phyloP scores from a whole-genome alignment of 768 basidiomycete genomes.

The Hypholoma fasciculare region DNA sequence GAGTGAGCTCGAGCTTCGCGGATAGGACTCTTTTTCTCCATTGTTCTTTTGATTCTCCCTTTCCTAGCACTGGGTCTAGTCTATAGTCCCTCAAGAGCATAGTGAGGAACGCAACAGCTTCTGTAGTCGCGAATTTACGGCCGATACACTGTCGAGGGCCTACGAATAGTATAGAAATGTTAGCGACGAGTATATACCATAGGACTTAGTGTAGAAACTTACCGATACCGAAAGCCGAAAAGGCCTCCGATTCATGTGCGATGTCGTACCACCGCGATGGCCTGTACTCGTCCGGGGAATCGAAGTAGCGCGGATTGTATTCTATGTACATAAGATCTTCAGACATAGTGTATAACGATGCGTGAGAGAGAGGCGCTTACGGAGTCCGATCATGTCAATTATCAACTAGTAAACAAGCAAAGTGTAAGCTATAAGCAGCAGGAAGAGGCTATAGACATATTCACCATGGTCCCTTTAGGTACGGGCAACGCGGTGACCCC shows the following conservation, averaged over 20 bases:
- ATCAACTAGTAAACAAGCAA: conserved; percentile 24
- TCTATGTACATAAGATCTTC: conserved; percentile 27
- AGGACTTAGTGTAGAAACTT: neutral
- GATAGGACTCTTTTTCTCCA: conserved; percentile 40
- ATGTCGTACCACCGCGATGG: conserved; percentile 53
- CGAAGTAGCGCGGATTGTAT: conserved; percentile 50
- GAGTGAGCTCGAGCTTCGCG: conserved; percentile 32
- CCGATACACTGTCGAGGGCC: conserved; percentile 58
- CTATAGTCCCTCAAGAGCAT: conserved; percentile 53
- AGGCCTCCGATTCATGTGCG: conserved; percentile 39
- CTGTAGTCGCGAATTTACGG: conserved; percentile 52
- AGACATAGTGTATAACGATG: neutral
- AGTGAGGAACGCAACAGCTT: conserved; percentile 55
- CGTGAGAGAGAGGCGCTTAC: conserved; percentile 32
- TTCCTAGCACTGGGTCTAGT: conserved; percentile 43
- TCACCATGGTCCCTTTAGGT: conserved; percentile 37
- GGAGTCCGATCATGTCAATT: conserved; percentile 50
- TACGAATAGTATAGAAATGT: conserved; percentile 7
- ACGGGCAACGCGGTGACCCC: conserved; percentile 36
- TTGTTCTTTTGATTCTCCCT: conserved; percentile 35
- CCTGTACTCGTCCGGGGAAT: conserved; percentile 45
- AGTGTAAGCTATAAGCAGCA: neutral
- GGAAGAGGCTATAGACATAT: neutral
- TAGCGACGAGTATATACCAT: neutral
- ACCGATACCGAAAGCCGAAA: conserved; percentile 51